A percentile compares a stretch with the other conserved stretches of the same genome.
Evolutionary conservation across 1,139 yeast species (phyloP).

Genomic region (Kazachstania sp.): DNA sequence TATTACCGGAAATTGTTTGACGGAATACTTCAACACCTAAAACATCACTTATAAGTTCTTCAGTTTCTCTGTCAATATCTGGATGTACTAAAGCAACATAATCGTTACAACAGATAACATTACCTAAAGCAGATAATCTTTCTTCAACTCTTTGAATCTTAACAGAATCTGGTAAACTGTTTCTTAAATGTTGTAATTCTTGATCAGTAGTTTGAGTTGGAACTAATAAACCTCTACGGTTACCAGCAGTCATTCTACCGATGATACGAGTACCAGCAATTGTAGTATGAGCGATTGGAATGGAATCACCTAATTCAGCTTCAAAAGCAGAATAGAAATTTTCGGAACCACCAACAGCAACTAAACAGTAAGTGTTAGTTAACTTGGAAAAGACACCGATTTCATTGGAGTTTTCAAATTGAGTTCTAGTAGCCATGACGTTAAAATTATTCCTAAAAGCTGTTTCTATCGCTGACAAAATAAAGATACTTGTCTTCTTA

Average conservation of each 20-base stretch:
- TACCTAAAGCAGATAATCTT: constrained; percentile 91
- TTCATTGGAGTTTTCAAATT: constrained; percentile 95
- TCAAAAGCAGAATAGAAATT: constrained; percentile 96
- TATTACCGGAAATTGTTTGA: constrained; percentile 97
- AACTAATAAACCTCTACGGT: constrained; percentile 92
- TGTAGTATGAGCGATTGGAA: constrained; percentile 94
- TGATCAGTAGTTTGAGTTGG: constrained; percentile 99
- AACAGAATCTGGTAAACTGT: constrained; percentile 92
- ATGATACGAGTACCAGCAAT: constrained; percentile 97
- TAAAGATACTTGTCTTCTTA: too few species aligned
- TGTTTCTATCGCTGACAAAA: neutral
- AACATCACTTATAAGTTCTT: constrained; percentile 97
- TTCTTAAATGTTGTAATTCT: constrained; percentile 94
- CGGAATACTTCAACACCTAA: constrained; percentile 98
- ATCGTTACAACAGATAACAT: constrained; percentile 97
- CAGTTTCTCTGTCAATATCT: constrained; percentile 98
- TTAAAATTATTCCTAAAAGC: neutral
- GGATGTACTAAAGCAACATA: constrained; percentile 99
- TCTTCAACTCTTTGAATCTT: constrained; percentile 98
- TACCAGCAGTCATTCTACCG: constrained; percentile 98
- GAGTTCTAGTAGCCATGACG: constrained; percentile 49
- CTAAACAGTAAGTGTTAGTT: constrained; percentile 93
- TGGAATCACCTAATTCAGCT: constrained; percentile 92
- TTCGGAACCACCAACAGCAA: constrained; percentile 96
- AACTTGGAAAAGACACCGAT: constrained; percentile 96